Evolutionary conservation across 169 alveolate species (phyloP).

Genomic region (Pseudocohnilembus persalinus): DNA sequence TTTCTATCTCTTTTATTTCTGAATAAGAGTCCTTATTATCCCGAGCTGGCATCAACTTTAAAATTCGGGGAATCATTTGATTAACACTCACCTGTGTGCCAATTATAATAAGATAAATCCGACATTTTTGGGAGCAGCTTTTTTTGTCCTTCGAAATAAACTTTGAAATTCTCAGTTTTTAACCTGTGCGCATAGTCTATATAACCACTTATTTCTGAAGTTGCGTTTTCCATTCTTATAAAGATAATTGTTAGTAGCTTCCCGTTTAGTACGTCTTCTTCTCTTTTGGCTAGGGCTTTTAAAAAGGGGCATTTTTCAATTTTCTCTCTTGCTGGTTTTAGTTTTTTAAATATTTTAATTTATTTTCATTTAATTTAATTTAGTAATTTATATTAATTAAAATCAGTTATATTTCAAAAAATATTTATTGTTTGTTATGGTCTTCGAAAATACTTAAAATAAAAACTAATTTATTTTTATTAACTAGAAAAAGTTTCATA

Average conservation of each 20-base stretch:
- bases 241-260: slow-evolving; percentile 89
- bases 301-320: slow-evolving; percentile 69
- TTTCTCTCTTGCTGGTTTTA: slow-evolving; percentile 50
- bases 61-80: slow-evolving; percentile 89
- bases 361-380: not conserved
- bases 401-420: no score
- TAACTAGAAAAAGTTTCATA: not conserved
- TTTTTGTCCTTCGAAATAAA: slow-evolving; percentile 76
- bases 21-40: slow-evolving; percentile 85
- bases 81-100: slow-evolving; percentile 86
- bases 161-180: slow-evolving; percentile 87
- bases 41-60: slow-evolving; percentile 89
- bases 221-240: slow-evolving; percentile 84
- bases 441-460: no score
- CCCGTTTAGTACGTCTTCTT: slow-evolving; percentile 86
- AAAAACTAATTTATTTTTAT: no score
- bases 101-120: slow-evolving; percentile 89
- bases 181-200: slow-evolving; percentile 90
- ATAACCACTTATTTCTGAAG: slow-evolving; percentile 87
- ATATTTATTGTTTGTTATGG: not conserved
- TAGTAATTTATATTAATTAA: no score
- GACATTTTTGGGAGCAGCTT: slow-evolving; percentile 78
- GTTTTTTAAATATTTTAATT: slow-evolving; percentile 38
- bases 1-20: slow-evolving; percentile 92
- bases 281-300: slow-evolving; percentile 85